Evolutionary conservation across 768 basidiomycete genomes (phyloP), one percentile per base, ranked within the genome.

Genomic region (Rhizopogon sp.): DNA sequence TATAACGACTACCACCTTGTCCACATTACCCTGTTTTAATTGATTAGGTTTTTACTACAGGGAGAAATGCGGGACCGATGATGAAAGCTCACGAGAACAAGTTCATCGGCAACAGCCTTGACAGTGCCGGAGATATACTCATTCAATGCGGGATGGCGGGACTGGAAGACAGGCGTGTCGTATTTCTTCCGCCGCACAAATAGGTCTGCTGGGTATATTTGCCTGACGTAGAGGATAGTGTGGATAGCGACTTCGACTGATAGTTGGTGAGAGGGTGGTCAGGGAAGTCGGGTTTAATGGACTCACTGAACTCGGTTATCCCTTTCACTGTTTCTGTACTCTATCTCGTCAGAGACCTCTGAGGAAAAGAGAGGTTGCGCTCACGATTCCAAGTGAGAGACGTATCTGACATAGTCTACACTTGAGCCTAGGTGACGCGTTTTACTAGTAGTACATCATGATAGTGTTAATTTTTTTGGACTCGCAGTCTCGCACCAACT

Each of bases 221-320:
- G 87, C 17, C 96, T 86, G 29, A 93, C 83, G 64, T 91, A 97
- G 5, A 98, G 80, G 58, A 98, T 92, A 3, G 87, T 87, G 65
- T 98, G 95, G 56, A 97, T 86, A 9, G 91, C 90, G 31, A 95
- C 90, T 66, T 98, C 96, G 61, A 98, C 96, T 98, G 64, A 20
- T 29, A 44, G 9, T 10, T 37, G 29, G 40, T 69, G 5, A 64
- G 60, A 22, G 40, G 16, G 20, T 2, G 9, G 9, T 28, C 9
- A 43, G 22, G 17, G 16, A n/a, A 20, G 25, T 14, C 35, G 16
- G 29, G 33, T 33, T 6, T 41, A 35, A 22, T 16, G 11, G 41
- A 70, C 83, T 62, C 60, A 89, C 88, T 83, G 72, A 90, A 90
- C 64, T 89, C 87, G 43, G 81, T 73, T 50, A 88, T 79, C 20